Evolutionary conservation across 192 early-diverging fungal species (phyloP), one percentile per base, ranked within the genome.

Genomic region (Backusella mclennaniae): DNA sequence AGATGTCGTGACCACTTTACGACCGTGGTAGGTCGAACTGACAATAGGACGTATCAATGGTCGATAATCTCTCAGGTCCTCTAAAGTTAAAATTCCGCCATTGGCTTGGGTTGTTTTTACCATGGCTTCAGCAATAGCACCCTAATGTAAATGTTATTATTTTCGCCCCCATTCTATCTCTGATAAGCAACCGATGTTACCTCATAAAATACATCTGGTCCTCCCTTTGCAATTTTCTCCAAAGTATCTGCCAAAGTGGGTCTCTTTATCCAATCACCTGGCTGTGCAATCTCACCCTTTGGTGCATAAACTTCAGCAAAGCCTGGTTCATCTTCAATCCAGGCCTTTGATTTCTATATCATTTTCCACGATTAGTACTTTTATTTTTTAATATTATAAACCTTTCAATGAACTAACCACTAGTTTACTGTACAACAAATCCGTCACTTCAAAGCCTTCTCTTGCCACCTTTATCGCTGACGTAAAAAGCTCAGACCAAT

Each of bases 401-500:
- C 11, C 11, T 69, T 23, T 35, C 19, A 21, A 14, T 36, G 21
- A 14, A 73, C 26, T 31, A 74, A 85, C 79, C 36, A 29, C 15
- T 26, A 88, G 46, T 63, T 83, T 78, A 33, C 59, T 75, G 5
- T 86, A 82, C 39, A 88, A 41, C 29, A 77, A 67, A 4, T 67
- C 31, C 4, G 76, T 71, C 23, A 73, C 69, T 11, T 67, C 77
- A 84, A 91, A 96, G 2, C 97, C 97, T 1, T 95, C 82, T n/a
- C 87, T 78, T 11, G 92, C 88, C 66, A 99, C 81, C 21, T 87
- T 84, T 59, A 96, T 88, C 2, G 96, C 85, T 9, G 93, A 92
- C 46, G 86, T 84, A 82, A 99, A 93, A 14, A 99, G 81, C 15
- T 85, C 85, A 35, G 82, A 76, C 97, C 97, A 99, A 0, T 90